A percentile compares a stretch with the other conserved stretches of the same genome.
Evolutionary conservation across 1,139 yeast species (phyloP).

Genomic region (Kurtzmaniella natalensis): DNA sequence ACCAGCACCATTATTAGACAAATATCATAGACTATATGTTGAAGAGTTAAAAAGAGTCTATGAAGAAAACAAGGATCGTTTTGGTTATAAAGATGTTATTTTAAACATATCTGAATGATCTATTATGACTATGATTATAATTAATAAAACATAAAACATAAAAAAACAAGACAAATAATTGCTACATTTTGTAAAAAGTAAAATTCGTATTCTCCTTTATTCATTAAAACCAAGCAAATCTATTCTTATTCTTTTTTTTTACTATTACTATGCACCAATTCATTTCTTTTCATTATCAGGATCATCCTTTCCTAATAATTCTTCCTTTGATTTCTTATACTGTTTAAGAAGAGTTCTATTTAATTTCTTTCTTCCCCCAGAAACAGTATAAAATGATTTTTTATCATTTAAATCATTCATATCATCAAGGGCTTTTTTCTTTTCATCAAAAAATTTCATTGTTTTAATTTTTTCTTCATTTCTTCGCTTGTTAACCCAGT

Average conservation of each 20-base stretch:
- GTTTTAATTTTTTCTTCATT: conserved; percentile 16
- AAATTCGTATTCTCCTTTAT: no score
- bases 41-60: conserved; percentile 62
- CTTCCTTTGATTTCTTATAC: conserved; percentile 23
- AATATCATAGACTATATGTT: conserved; percentile 72
- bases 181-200: no score
- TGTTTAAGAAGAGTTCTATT: conserved; percentile 28
- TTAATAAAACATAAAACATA: no score
- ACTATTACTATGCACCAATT: conserved; percentile 4
- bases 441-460: conserved; percentile 10
- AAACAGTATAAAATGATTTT: conserved; percentile 12
- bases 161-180: no score
- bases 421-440: conserved; percentile 14
- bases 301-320: conserved; percentile 15
- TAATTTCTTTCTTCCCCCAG: conserved; percentile 27
- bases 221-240: no score
- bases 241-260: conserved; percentile 5
- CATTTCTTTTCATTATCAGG: conserved; percentile 7
- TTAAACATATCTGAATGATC: conserved; percentile 43
- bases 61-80: conserved; percentile 64
- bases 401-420: conserved; percentile 18
- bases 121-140: conserved; percentile 9
- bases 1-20: conserved; percentile 49
- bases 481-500: conserved; percentile 32
- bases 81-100: conserved; percentile 45